Conservation (phyloP, 2,329 filamentous ascomycete species). For the Aureobasidium leucospermi region DNA sequence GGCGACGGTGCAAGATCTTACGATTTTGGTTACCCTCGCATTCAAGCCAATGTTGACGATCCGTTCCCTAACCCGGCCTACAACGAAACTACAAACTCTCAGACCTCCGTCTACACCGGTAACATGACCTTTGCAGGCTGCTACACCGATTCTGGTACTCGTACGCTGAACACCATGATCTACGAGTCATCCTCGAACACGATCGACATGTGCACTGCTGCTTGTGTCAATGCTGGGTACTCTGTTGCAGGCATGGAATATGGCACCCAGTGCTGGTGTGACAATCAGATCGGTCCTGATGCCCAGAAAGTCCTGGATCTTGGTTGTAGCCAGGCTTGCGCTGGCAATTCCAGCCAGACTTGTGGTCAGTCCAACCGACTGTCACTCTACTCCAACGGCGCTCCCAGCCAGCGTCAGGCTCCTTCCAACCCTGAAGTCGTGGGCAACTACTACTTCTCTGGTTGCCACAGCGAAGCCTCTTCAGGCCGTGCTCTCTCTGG, state of each 20-base stretch:
- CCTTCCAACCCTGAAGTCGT: constrained; percentile 24
- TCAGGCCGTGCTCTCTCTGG: constrained; percentile 23
- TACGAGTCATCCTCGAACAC: constrained; percentile 26
- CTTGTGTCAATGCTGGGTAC: constrained; percentile 26
- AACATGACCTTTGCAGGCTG: constrained; percentile 33
- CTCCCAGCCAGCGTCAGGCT: constrained; percentile 17
- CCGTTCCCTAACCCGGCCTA: constrained; percentile 28
- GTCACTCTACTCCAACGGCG: constrained; percentile 25
- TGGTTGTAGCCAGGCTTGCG: constrained; percentile 24
- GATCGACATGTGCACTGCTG: constrained; percentile 25
- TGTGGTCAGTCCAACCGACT: constrained; percentile 28
- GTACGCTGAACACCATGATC: constrained; percentile 20
- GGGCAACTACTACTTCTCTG: constrained; percentile 22
- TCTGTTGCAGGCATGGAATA: constrained; percentile 30
- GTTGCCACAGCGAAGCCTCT: constrained; percentile 27
- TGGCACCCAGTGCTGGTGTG: constrained; percentile 29
- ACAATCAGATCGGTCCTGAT: constrained; percentile 22
- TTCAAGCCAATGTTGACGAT: constrained; percentile 25
- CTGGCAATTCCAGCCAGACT: constrained; percentile 25
- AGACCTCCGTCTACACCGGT: constrained; percentile 25
- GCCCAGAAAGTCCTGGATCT: constrained; percentile 25
- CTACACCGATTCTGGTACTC: constrained; percentile 25
- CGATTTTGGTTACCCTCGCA: constrained; percentile 31
- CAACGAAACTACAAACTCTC: constrained; percentile 17
- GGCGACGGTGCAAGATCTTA: constrained; percentile 27